Conservation (phyloP, 2,329 filamentous ascomycete species). For the Arthrobotrys entomopaga region DNA sequence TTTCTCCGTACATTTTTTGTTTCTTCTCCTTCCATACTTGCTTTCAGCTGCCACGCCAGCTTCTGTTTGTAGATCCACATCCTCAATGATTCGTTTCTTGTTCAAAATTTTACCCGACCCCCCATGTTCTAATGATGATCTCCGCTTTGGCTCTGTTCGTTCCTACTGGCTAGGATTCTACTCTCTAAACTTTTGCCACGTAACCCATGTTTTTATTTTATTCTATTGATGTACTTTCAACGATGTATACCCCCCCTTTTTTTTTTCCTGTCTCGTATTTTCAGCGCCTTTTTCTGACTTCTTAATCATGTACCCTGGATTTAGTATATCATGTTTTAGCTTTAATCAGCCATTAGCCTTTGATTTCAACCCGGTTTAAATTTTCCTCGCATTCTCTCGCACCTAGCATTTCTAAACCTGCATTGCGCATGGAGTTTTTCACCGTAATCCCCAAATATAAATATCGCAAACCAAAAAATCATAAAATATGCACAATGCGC, state of each 20-base stretch:
- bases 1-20: slow-evolving; percentile 25
- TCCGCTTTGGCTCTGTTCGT: background rate
- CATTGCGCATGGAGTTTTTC: slow-evolving; percentile 46
- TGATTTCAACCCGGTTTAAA: slow-evolving; percentile 1
- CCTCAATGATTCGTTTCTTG: slow-evolving; percentile 31
- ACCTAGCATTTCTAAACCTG: background rate
- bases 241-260: slow-evolving; percentile 20
- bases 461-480: too few relatives aligned
- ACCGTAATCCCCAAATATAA: slow-evolving; percentile 9
- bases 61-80: slow-evolving; percentile 18
- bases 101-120: slow-evolving; percentile 5
- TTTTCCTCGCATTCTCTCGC: background rate
- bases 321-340: slow-evolving; percentile 33
- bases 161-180: slow-evolving; percentile 3
- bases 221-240: slow-evolving; percentile 18
- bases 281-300: background rate
- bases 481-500: background rate
- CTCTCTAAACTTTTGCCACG: slow-evolving; percentile 18
- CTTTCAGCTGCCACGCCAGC: slow-evolving; percentile 38
- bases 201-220: slow-evolving; percentile 13
- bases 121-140: background rate
- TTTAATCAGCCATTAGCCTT: slow-evolving; percentile 8
- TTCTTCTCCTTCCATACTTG: slow-evolving; percentile 27
- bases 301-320: slow-evolving; percentile 19
- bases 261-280: slow-evolving; percentile 4